Percentiles rank a stretch among this genome's conserved stretches.
Conservation (phyloP, 2,329 filamentous ascomycete species). For the Daldinia sp. region DNA sequence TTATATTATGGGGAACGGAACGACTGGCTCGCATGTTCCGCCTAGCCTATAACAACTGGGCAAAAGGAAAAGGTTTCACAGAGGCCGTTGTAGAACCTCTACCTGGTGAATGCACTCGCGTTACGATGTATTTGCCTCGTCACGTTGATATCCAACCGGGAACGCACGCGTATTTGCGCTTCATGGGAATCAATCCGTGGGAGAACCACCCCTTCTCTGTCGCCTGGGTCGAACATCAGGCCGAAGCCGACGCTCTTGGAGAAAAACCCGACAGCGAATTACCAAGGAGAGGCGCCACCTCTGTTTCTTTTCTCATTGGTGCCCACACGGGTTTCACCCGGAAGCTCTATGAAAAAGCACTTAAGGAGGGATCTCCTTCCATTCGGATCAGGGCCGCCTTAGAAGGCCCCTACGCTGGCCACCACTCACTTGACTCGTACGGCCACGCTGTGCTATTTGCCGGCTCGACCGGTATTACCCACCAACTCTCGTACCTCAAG, state of each 20-base stretch:
- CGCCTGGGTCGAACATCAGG: constrained; percentile 75
- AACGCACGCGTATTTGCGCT: constrained; percentile 80
- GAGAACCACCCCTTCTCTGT: constrained; percentile 84
- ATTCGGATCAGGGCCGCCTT: constrained; percentile 78
- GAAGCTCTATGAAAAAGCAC: constrained; percentile 79
- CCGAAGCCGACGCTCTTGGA: constrained; percentile 55
- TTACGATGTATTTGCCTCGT: constrained; percentile 77
- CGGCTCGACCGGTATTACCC: constrained; percentile 93
- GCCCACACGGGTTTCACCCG: constrained; percentile 91
- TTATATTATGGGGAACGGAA: constrained; percentile 83
- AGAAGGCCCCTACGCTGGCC: constrained; percentile 89
- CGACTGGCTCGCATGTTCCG: constrained; percentile 72
- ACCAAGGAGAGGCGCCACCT: constrained; percentile 57
- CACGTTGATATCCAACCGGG: constrained; percentile 76
- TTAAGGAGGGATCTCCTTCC: constrained; percentile 62
- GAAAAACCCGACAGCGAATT: constrained; percentile 52
- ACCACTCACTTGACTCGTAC: constrained; percentile 90
- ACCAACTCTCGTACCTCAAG: constrained; percentile 89
- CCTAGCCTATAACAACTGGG: constrained; percentile 75
- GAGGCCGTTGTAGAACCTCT: constrained; percentile 75
- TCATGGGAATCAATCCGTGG: constrained; percentile 74
- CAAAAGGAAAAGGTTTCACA: constrained; percentile 66
- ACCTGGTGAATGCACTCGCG: constrained; percentile 76
- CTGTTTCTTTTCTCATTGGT: constrained; percentile 85
- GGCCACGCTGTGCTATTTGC: constrained; percentile 92